Evolutionary conservation across 1,284 basidiomycete species (phyloP).

Genomic region (Cryptococcus sp.): DNA sequence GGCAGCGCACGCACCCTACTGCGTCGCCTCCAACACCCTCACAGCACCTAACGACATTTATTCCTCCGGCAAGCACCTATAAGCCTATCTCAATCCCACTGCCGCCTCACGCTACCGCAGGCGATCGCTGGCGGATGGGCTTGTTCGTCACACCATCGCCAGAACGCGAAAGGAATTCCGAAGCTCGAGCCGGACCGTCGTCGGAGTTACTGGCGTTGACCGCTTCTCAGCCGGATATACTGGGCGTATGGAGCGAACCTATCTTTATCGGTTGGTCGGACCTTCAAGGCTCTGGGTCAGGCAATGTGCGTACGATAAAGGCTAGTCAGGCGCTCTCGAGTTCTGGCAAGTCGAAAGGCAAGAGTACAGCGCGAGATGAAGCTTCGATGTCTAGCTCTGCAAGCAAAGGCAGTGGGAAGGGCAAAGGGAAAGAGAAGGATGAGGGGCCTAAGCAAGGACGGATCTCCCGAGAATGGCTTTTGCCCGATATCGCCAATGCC

Average conservation of each 20-base stretch:
- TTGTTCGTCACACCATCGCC: slow-evolving; percentile 53
- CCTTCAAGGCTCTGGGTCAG: neutral
- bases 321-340: slow-evolving; percentile 10
- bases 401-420: slow-evolving; percentile 17
- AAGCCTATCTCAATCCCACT: slow-evolving; percentile 68
- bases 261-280: slow-evolving; percentile 34
- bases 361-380: neutral
- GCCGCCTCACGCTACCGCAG: slow-evolving; percentile 60
- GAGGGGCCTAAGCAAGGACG: slow-evolving; percentile 66
- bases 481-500: slow-evolving; percentile 39
- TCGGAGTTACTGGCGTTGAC: slow-evolving; percentile 7
- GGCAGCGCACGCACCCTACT: slow-evolving; percentile 35
- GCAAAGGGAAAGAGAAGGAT: slow-evolving; percentile 32
- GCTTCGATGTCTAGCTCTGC: slow-evolving; percentile 2
- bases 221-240: slow-evolving; percentile 15
- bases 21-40: neutral
- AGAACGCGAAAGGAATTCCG: neutral
- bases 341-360: slow-evolving; percentile 9
- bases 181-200: slow-evolving; percentile 3
- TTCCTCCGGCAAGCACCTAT: slow-evolving; percentile 66
- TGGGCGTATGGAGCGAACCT: slow-evolving; percentile 50
- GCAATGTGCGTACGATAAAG: slow-evolving; percentile 7
- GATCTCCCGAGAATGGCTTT: slow-evolving; percentile 64
- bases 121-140: slow-evolving; percentile 66
- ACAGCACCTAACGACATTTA: slow-evolving; percentile 68